Percentiles rank a stretch among this genome's conserved stretches.
Conservation (phyloP, 2,329 filamentous ascomycete species). For the Trichoderma hamatum region DNA sequence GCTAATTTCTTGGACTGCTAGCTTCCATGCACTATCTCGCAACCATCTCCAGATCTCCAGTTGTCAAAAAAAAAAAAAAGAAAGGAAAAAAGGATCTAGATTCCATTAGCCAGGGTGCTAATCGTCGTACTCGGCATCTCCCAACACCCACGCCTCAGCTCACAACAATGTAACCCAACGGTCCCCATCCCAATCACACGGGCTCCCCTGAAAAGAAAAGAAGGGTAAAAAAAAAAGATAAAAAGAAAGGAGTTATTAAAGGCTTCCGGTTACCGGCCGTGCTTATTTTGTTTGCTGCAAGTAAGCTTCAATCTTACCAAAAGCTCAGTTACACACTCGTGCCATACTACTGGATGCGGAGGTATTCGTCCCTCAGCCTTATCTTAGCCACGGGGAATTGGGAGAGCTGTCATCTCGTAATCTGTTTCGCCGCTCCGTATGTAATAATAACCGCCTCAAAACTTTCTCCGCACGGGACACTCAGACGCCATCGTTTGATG, state of each 20-base stretch:
- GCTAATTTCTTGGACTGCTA: neutral
- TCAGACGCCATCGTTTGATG: neutral
- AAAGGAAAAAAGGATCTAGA: neutral
- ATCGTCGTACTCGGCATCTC: neutral
- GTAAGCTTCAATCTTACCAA: conserved; percentile 7
- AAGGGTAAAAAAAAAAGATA: too few relatives aligned
- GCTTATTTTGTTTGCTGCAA: neutral
- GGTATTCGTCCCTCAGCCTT: neutral
- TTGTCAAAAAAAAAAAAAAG: neutral
- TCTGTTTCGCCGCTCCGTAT: neutral
- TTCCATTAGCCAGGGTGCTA: neutral
- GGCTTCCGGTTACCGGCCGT: neutral
- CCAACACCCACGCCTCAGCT: conserved; percentile 4
- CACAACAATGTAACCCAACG: conserved; percentile 5
- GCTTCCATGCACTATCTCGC: neutral
- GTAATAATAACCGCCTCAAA: neutral
- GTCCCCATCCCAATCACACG: neutral
- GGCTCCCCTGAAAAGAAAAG: neutral
- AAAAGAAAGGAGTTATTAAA: neutral
- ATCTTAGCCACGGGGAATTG: neutral
- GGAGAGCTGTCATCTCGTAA: neutral
- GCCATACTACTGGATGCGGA: neutral
- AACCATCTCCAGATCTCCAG: neutral
- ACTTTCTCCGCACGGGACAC: neutral
- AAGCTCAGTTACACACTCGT: neutral